phyloP scores from a whole-genome alignment of 257 asterid genomes.

The Solanum dulcamara region DNA sequence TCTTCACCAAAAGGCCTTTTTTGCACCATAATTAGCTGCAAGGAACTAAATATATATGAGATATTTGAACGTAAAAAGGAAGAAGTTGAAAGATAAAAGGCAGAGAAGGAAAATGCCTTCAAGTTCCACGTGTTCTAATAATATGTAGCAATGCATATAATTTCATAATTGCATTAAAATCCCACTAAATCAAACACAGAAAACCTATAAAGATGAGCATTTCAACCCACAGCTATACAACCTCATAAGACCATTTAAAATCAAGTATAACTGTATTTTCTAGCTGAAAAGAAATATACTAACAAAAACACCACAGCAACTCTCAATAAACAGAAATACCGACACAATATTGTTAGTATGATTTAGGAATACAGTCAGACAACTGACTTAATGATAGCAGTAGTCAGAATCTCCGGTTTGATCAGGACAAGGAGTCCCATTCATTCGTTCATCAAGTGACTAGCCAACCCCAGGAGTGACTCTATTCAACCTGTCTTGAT shows the following conservation, averaged over 20 bases:
- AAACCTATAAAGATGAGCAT: neutral
- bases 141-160: neutral
- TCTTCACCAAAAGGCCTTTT: conserved; percentile 54
- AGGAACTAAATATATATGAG: neutral
- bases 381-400: neutral
- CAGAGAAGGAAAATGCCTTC: neutral
- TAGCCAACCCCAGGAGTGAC: neutral
- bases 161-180: neutral
- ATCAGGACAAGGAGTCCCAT: too few species aligned
- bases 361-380: neutral
- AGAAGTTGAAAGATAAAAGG: neutral
- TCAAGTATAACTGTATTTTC: neutral
- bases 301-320: neutral
- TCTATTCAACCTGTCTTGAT: neutral
- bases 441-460: neutral
- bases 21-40: conserved; percentile 35
- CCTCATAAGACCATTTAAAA: neutral
- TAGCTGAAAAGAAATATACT: neutral
- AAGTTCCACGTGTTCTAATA: neutral
- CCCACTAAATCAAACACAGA: neutral
- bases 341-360: neutral
- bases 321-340: neutral
- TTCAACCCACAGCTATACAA: neutral
- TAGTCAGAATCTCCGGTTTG: neutral
- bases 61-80: neutral